phyloP scores from a whole-genome alignment of 2,329 filamentous ascomycete species.

The Neofusicoccum laricinum region DNA sequence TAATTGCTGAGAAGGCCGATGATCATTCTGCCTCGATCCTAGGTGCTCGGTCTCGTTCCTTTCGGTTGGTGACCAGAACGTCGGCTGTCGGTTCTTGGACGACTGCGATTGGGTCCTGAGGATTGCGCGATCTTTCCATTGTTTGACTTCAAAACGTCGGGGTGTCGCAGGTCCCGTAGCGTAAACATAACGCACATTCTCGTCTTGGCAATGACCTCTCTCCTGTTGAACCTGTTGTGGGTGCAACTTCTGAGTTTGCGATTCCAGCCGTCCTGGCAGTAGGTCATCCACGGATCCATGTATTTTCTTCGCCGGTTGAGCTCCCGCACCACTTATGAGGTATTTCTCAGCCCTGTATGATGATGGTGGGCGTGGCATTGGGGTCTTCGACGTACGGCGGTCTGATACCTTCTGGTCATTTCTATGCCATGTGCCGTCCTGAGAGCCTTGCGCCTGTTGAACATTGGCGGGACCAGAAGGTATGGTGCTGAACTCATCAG shows the following conservation, averaged over 20 bases:
- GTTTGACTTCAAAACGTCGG: not conserved
- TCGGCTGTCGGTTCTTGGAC: not conserved
- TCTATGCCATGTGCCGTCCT: not conserved
- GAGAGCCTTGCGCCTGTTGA: not conserved
- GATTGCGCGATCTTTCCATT: not conserved
- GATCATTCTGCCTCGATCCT: not conserved
- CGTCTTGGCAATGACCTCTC: not conserved
- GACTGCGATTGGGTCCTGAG: not conserved
- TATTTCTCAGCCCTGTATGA: not conserved
- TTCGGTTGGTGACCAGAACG: not conserved
- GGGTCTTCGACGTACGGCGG: not conserved
- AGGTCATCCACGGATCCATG: not conserved
- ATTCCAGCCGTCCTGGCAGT: not conserved
- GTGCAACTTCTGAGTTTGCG: not conserved
- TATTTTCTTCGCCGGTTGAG: not conserved
- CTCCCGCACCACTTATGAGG: constrained; percentile 5
- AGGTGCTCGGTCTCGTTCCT: not conserved
- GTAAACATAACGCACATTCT: not conserved
- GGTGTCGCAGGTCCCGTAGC: not conserved
- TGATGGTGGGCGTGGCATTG: not conserved
- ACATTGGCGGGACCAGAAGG: not conserved
- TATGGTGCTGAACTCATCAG: not conserved
- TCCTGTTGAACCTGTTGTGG: too few species aligned
- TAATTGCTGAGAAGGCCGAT: not conserved
- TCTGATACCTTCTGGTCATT: too few species aligned